A percentile compares a stretch with the other conserved stretches of the same genome.
These are phyloP conservation scores for Botrytis cinerea DNA, from an alignment of 2,329 filamentous ascomycete genomes.

Conservation along the genomic window DNA sequence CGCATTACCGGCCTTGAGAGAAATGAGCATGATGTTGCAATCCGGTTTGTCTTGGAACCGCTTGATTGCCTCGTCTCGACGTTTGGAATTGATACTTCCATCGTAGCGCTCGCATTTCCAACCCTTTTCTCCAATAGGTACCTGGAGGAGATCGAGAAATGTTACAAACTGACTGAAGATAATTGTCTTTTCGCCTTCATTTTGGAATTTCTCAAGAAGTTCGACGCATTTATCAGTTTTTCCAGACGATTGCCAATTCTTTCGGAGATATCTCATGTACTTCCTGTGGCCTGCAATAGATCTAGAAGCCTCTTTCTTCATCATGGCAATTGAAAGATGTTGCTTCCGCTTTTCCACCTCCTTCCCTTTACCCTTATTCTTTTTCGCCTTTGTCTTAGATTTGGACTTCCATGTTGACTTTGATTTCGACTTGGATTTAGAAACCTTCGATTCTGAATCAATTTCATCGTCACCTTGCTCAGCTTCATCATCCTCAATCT, in stretches of 20 bases:
- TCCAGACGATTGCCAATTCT: conserved; percentile 73
- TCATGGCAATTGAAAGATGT: conserved; percentile 57
- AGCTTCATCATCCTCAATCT: conserved; percentile 39
- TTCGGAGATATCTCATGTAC: conserved; percentile 71
- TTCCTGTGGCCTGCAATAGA: conserved; percentile 65
- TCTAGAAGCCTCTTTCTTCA: conserved; percentile 66
- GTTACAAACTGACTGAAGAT: conserved; percentile 83
- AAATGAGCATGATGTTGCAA: conserved; percentile 73
- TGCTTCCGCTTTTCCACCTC: conserved; percentile 39
- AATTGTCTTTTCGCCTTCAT: conserved; percentile 70
- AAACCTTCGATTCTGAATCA: conserved; percentile 38
- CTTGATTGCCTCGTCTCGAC: conserved; percentile 66
- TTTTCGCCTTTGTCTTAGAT: conserved; percentile 41
- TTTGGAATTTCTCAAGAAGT: conserved; percentile 51
- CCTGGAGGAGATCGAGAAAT: conserved; percentile 74
- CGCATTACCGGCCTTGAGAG: conserved; percentile 78
- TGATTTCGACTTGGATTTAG: conserved; percentile 33
- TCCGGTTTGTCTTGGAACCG: conserved; percentile 62
- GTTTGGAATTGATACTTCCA: conserved; percentile 67
- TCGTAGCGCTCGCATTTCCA: conserved; percentile 67
- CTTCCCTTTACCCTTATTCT: conserved; percentile 39
- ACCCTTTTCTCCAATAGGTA: conserved; percentile 62
- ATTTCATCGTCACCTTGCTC: conserved; percentile 42
- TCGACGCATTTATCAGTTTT: conserved; percentile 72
- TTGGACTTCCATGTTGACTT: conserved; percentile 46